Conservation (phyloP, 1,284 basidiomycete species). For the Xerocomus cyaneibrunnescens region DNA sequence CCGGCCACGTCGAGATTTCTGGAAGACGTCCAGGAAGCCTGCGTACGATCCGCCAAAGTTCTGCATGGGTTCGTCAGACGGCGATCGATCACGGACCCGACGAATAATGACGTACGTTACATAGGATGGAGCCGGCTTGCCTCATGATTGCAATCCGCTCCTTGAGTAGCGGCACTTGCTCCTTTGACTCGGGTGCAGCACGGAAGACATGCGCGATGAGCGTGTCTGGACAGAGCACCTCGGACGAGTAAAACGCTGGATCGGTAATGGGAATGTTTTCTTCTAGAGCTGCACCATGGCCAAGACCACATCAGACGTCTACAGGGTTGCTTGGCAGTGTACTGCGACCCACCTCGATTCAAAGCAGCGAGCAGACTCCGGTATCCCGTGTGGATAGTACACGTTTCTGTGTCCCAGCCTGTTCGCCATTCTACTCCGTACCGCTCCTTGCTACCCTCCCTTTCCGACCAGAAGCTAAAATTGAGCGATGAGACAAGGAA, state of each 20-base stretch:
- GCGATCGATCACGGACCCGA: slow-evolving; percentile 7
- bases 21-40: slow-evolving; percentile 63
- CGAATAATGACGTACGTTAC: slow-evolving; percentile 46
- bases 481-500: slow-evolving; percentile 82
- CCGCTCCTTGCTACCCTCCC: slow-evolving; percentile 51
- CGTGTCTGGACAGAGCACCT: slow-evolving; percentile 60
- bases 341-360: slow-evolving; percentile 58
- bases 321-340: not conserved
- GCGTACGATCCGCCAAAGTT: slow-evolving; percentile 70
- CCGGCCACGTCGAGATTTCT: slow-evolving; percentile 45
- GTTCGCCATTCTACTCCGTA: slow-evolving; percentile 75
- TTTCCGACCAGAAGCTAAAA: slow-evolving; percentile 84
- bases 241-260: slow-evolving; percentile 72
- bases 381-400: slow-evolving; percentile 68
- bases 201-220: slow-evolving; percentile 68
- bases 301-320: not conserved
- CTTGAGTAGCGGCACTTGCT: slow-evolving; percentile 62
- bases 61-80: slow-evolving; percentile 38
- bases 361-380: slow-evolving; percentile 80
- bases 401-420: slow-evolving; percentile 56
- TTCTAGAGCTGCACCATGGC: slow-evolving; percentile 46
- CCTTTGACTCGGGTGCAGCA: slow-evolving; percentile 52
- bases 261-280: slow-evolving; percentile 72
- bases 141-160: slow-evolving; percentile 73
- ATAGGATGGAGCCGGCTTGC: slow-evolving; percentile 67